These are phyloP conservation scores for Dichomitus squalens DNA, from an alignment of 1,284 basidiomycete species.

Conservation along the genomic window DNA sequence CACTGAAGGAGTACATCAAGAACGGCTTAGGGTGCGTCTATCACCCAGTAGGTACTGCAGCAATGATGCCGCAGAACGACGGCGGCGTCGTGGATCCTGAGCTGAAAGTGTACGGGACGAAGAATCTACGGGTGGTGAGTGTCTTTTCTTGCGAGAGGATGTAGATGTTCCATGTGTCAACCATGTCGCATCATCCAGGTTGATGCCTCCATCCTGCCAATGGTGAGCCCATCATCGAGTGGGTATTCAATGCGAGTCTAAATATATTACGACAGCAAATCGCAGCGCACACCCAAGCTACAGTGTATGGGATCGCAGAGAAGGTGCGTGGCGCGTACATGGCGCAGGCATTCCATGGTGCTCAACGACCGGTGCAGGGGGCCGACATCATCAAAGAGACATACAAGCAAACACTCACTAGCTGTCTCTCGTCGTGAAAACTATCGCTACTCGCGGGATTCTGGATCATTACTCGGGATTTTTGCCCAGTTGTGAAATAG, in stretches of 20 bases:
- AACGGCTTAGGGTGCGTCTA: conserved; percentile 12
- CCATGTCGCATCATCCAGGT: too few relatives aligned
- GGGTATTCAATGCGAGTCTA: background rate
- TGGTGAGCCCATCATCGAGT: background rate
- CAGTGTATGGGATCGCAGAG: conserved; percentile 11
- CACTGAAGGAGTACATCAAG: conserved; percentile 22
- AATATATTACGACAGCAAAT: conserved; percentile 3
- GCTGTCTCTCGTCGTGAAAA: background rate
- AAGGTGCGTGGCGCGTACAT: conserved; percentile 5
- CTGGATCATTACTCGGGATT: too few relatives aligned
- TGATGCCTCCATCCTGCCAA: conserved; percentile 17
- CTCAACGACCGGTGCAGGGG: background rate
- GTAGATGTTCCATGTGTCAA: too few relatives aligned
- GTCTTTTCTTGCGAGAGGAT: too few relatives aligned
- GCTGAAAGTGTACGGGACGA: conserved; percentile 48
- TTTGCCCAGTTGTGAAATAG: too few relatives aligned
- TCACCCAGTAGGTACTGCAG: conserved; percentile 18
- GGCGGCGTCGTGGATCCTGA: conserved; percentile 31
- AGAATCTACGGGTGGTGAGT: conserved; percentile 18
- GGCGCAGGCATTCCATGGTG: background rate
- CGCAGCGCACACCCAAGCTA: conserved; percentile 9
- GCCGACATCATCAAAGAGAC: conserved; percentile 9
- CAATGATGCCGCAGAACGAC: conserved; percentile 54
- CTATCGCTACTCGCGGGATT: too few relatives aligned
- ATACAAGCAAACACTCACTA: background rate